Base-by-base conservation (phyloP, 139 green algal genomes). In the Chlorella sp. region DNA sequence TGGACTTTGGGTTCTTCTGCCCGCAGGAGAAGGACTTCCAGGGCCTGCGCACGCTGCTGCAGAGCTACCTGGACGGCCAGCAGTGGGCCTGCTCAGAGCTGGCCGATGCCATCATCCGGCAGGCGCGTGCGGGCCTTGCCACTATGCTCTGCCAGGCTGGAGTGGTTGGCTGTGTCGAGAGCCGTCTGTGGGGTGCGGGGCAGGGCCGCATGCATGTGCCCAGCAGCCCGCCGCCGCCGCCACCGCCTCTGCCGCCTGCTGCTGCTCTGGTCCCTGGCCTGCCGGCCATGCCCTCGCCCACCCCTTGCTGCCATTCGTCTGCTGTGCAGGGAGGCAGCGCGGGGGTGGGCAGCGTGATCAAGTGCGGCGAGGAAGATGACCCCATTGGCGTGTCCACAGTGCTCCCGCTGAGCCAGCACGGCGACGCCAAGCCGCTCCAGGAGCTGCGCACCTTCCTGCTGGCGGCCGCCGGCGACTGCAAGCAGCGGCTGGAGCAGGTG, bases 1-100 rank as follows among this genome's bases (percentile, higher is more conserved):
- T 98, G 0, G 87, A 98, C 55, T 97, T 98, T 78, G 90, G 97
- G 64, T 99, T 98, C 73, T 97, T 94, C 65, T 92, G 96, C 30
- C 95, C 96, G 0, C 85, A 92, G 63, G 94, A 97, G n/a, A 83
- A 85, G 0, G 96, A 98, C 89, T 98, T 96, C 71, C 95, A 95
- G 21, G 96, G 96, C 30, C 81, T 98, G 18, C 95, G 94, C 62
- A 91, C 90, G 2, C 87, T 98, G 79, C 85, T 98, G 80, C 69
- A 85, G 38, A 92, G 64, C 12, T 98, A 95, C 78, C 88, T 98
- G 51, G 95, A 98, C 82, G 95, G 92, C 1, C 74, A 88, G 44
- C 57, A 87, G 60, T 98, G 91, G 78, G 90, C 93, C 73, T 88
- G 84, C 74, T 92, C 89, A 9, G 91, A 87, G n/a, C 88, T 98